Evolutionary conservation across 192 early-diverging fungal species (phyloP), one percentile per base, ranked within the genome.

Genomic region (Podila minutissima): DNA sequence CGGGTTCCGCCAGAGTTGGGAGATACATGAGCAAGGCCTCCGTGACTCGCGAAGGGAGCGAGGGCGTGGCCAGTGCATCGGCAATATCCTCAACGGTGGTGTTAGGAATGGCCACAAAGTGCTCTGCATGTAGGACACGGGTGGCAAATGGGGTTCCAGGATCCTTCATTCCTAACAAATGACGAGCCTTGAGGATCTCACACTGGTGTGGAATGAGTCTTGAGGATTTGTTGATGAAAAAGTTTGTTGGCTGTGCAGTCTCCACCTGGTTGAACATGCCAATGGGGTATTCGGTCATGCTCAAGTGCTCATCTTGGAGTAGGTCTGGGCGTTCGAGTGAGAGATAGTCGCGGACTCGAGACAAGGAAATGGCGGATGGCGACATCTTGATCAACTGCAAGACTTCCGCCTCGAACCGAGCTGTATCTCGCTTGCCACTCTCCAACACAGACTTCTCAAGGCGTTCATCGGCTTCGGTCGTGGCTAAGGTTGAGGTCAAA

Each of bases 31-130:
- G 31, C 5, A 81, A 28, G 0, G 71, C 71, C 33, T 81, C 77
- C 10, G 61, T 48, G 26, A 81, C 69, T 13, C 77, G 65, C 12
- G 77, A 72, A 1, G 77, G 77, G 20, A 81, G 62, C 6, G 77
- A 81, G 5, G 77, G 77, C 3, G 71, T 81, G 17, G 51, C 33
- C 26, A 81, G 71, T 11, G 62, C 67, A 2, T 65, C 59, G 35
- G 77, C 77, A 7, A 81, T 64, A 32, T 81, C 66, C 55, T 81
- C 71, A 7, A 81, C 66, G 9, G 70, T 73, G 11, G 77, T 81
- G 2, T 66, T 81, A 5, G 77, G 77, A 9, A 81, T 57, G 15
- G 24, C 29, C 12, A 81, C 62, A 51, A 81, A 81, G 35, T 53
- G 15, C 37, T 73, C 49, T 8, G 77, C 77, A 62, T 81, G 77